Evolutionary conservation across 75 land plant genomes (phyloP).

Genomic region (Isoetes taiwanensis): DNA sequence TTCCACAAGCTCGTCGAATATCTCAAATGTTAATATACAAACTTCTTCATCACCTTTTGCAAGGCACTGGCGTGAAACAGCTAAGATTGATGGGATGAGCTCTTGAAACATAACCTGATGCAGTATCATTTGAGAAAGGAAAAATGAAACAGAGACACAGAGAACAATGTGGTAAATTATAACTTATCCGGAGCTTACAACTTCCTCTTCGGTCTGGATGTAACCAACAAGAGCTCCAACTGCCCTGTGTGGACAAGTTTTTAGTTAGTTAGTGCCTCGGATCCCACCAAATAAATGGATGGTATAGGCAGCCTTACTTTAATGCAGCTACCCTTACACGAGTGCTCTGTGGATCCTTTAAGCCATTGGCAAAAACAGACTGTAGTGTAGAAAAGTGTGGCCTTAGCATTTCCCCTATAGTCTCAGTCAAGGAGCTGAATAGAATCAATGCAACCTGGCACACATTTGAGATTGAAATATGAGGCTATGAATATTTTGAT

Average conservation of each 20-base stretch:
- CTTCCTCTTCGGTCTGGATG: conserved; percentile 69
- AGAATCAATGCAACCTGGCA: conserved; percentile 88
- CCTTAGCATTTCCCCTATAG: conserved; percentile 65
- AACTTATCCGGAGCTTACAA: conserved; percentile 59
- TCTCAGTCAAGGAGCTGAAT: conserved; percentile 94
- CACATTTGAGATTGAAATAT: neutral
- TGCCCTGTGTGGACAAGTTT: conserved; percentile 40
- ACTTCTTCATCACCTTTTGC: conserved; percentile 87
- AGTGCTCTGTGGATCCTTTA: conserved; percentile 77
- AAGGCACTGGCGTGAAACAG: conserved; percentile 78
- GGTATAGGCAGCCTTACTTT: conserved; percentile 37
- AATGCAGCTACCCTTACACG: conserved; percentile 91
- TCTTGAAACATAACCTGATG: conserved; percentile 85
- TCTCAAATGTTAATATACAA: conserved; percentile 87
- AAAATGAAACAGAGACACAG: too few species aligned
- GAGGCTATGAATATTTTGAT: neutral
- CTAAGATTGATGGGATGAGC: conserved; percentile 69
- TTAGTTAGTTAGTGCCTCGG: neutral
- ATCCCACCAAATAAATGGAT: neutral
- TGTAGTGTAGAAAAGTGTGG: conserved; percentile 72
- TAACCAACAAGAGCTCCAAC: conserved; percentile 91
- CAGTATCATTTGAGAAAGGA: too few species aligned
- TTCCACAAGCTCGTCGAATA: conserved; percentile 96
- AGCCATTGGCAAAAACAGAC: conserved; percentile 61
- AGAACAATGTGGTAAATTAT: too few species aligned